phyloP scores from a whole-genome alignment of 441 rosid genomes.

The Gossypium trilobum region DNA sequence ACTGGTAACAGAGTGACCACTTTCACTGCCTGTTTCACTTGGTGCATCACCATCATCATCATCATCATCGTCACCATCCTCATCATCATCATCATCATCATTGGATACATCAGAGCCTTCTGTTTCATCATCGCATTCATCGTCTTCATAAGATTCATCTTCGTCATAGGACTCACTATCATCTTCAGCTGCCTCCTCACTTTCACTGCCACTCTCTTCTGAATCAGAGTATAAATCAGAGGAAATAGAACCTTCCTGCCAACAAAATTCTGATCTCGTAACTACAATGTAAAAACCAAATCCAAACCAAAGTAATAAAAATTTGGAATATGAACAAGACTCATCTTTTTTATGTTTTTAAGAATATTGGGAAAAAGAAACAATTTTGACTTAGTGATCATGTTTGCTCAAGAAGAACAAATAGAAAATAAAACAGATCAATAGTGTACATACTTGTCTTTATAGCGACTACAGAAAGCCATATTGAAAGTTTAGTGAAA shows the following conservation, averaged over 20 bases:
- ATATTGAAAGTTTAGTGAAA: neutral
- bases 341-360: neutral
- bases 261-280: conserved; percentile 24
- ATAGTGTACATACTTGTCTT: neutral
- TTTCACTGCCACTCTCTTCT: conserved; percentile 71
- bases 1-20: conserved; percentile 34
- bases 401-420: neutral
- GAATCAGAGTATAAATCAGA: conserved; percentile 79
- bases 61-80: conserved; percentile 55
- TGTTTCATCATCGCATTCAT: conserved; percentile 36
- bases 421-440: neutral
- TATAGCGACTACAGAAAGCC: neutral
- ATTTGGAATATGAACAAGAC: neutral
- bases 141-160: conserved; percentile 66
- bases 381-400: neutral
- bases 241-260: conserved; percentile 70
- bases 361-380: neutral
- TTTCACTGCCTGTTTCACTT: conserved; percentile 38
- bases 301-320: neutral
- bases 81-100: conserved; percentile 71
- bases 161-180: conserved; percentile 67
- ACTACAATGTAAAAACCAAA: conserved; percentile 17
- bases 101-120: conserved; percentile 36
- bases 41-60: conserved; percentile 44
- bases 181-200: conserved; percentile 80